Percentiles rank a stretch among this genome's conserved stretches.
These are phyloP conservation scores for Xylogone sp. DNA, from an alignment of 2,329 filamentous ascomycete genomes.

Conservation along the genomic window DNA sequence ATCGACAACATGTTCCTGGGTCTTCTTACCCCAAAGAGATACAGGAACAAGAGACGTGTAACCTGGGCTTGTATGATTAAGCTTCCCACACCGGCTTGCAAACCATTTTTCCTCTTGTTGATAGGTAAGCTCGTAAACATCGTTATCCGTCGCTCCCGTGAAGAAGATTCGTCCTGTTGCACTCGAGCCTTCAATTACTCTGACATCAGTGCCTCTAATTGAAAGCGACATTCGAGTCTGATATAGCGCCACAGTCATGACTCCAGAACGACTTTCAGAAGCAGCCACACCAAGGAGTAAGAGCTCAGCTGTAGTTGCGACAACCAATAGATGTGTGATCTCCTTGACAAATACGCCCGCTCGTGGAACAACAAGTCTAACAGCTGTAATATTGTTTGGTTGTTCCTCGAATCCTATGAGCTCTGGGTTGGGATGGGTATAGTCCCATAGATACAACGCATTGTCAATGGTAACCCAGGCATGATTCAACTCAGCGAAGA, in stretches of 20 bases:
- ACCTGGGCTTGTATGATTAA: conserved; percentile 78
- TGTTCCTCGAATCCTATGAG: conserved; percentile 91
- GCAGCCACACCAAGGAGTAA: conserved; percentile 82
- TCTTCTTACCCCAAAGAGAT: conserved; percentile 45
- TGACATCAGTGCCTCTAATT: conserved; percentile 72
- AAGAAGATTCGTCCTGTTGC: conserved; percentile 92
- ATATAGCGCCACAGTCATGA: conserved; percentile 73
- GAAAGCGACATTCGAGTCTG: conserved; percentile 82
- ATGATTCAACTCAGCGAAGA: conserved; percentile 92
- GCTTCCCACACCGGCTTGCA: conserved; percentile 78
- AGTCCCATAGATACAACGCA: conserved; percentile 95
- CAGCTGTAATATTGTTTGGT: conserved; percentile 81
- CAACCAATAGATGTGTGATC: conserved; percentile 84
- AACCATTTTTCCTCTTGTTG: conserved; percentile 99
- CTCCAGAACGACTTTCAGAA: conserved; percentile 61
- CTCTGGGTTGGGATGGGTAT: conserved; percentile 86
- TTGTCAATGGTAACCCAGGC: conserved; percentile 97
- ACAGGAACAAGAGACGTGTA: conserved; percentile 63
- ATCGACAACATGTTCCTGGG: conserved; percentile 64
- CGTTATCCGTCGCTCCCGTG: conserved; percentile 72
- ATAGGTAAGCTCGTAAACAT: conserved; percentile 92
- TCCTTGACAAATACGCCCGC: conserved; percentile 80
- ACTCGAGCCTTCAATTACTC: conserved; percentile 71
- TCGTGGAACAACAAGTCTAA: conserved; percentile 82
- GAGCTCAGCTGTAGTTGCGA: conserved; percentile 83